These are phyloP conservation scores for Euphorbia tirucalli DNA, from an alignment of 345 rosid genomes.

Conservation along the genomic window DNA sequence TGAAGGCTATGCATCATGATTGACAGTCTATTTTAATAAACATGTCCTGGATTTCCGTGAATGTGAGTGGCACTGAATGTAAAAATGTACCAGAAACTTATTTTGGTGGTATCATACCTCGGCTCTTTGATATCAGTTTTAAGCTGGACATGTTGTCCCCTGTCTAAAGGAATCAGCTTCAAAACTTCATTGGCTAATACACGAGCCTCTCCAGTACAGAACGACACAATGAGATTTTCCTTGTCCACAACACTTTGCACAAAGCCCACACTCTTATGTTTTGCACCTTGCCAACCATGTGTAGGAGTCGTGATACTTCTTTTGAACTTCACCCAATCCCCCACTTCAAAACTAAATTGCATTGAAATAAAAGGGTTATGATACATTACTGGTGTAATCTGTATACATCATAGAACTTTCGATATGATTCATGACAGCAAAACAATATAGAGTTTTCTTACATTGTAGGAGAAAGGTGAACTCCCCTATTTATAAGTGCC, in stretches of 20 bases:
- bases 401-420: neutral
- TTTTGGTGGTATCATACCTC: conserved; percentile 51
- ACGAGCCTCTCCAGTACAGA: conserved; percentile 87
- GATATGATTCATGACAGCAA: conserved; percentile 7
- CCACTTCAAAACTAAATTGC: conserved; percentile 68
- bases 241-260: conserved; percentile 75
- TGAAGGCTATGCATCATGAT: neutral
- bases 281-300: conserved; percentile 96
- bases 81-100: neutral
- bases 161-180: conserved; percentile 87
- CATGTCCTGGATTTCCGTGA: neutral
- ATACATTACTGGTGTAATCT: neutral
- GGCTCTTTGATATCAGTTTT: conserved; percentile 78
- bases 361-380: neutral
- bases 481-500: conserved; percentile 68
- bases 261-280: conserved; percentile 88
- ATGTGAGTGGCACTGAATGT: neutral
- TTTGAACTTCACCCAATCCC: conserved; percentile 96
- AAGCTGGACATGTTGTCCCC: conserved; percentile 94
- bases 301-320: conserved; percentile 67
- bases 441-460: conserved; percentile 36
- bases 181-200: conserved; percentile 78
- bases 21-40: neutral
- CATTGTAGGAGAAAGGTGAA: conserved; percentile 86
- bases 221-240: conserved; percentile 72